A percentile compares a stretch with the other conserved stretches of the same genome.
These are phyloP conservation scores for Plasmodium reichenowi DNA, from an alignment of 169 alveolate genomes.

Conservation along the genomic window DNA sequence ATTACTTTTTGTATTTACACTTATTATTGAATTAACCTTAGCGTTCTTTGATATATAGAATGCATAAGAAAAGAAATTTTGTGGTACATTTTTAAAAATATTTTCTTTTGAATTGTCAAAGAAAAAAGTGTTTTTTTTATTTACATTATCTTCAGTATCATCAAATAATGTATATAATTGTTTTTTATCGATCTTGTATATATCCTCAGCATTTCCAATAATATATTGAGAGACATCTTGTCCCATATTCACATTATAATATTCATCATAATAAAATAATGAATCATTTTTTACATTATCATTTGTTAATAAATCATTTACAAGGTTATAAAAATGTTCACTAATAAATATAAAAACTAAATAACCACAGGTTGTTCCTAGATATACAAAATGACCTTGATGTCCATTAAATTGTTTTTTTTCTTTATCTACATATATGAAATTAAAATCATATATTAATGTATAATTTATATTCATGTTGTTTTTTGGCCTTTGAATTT, in stretches of 20 bases:
- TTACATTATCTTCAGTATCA: constrained; percentile 10
- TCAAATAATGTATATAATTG: constrained; percentile 45
- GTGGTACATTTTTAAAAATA: constrained; percentile 36
- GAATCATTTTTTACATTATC: constrained; percentile 42
- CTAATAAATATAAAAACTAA: constrained; percentile 50
- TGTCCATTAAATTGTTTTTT: constrained; percentile 52
- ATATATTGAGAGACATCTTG: background rate
- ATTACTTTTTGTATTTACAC: constrained; percentile 46
- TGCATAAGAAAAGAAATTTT: constrained; percentile 67
- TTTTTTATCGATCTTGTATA: constrained; percentile 36
- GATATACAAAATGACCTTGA: constrained; percentile 37
- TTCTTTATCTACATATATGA: constrained; percentile 44
- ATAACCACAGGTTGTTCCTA: constrained; percentile 70
- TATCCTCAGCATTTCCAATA: constrained; percentile 63
- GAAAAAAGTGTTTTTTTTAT: background rate
- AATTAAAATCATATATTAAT: constrained; percentile 48
- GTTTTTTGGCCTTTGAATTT: constrained; percentile 16
- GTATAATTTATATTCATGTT: constrained; percentile 6
- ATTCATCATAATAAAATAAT: constrained; percentile 30
- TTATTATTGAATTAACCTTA: constrained; percentile 41
- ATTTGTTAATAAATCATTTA: constrained; percentile 22
- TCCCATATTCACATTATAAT: background rate
- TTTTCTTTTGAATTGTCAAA: constrained; percentile 28
- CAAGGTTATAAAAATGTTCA: constrained; percentile 33
- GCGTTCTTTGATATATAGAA: constrained; percentile 50